Percentiles rank a stretch among this genome's conserved stretches.
Conservation (phyloP, 73 alveolate genomes). For the Blepharisma japonicum region DNA sequence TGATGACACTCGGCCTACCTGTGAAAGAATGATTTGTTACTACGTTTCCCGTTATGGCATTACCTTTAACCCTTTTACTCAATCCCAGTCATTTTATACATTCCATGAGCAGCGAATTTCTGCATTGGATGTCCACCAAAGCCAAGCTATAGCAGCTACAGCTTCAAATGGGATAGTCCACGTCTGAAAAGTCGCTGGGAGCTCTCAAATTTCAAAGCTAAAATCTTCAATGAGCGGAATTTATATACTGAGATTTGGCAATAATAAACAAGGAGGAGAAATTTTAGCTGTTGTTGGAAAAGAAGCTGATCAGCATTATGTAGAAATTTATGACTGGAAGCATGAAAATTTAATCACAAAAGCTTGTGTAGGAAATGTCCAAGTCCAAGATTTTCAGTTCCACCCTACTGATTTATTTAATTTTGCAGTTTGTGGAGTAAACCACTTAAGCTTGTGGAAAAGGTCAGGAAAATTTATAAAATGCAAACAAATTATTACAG, state of each 20-base stretch:
- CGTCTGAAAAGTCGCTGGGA: constrained; percentile 75
- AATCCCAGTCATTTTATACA: constrained; percentile 69
- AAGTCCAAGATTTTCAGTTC: constrained; percentile 65
- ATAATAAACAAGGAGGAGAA: constrained; percentile 24
- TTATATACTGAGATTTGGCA: neutral
- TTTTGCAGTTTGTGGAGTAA: constrained; percentile 76
- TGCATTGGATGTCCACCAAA: constrained; percentile 75
- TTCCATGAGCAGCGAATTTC: constrained; percentile 71
- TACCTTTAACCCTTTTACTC: constrained; percentile 62
- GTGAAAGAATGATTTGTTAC: constrained; percentile 66
- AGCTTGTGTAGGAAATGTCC: constrained; percentile 56
- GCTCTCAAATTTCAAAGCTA: neutral
- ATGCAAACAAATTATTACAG: constrained; percentile 42
- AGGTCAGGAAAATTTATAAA: constrained; percentile 61
- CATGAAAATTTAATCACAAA: constrained; percentile 60
- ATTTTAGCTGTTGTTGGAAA: constrained; percentile 10
- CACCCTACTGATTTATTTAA: constrained; percentile 61
- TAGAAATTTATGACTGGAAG: constrained; percentile 65
- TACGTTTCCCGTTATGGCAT: constrained; percentile 66
- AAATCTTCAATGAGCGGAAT: neutral
- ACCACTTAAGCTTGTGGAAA: constrained; percentile 75
- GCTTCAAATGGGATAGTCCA: constrained; percentile 77
- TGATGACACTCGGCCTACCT: constrained; percentile 11
- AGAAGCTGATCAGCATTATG: neutral
- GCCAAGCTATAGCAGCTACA: constrained; percentile 66